Base-by-base conservation (phyloP, 1,284 basidiomycete genomes). In the Austroboletus olivaceoglutinosus region DNA sequence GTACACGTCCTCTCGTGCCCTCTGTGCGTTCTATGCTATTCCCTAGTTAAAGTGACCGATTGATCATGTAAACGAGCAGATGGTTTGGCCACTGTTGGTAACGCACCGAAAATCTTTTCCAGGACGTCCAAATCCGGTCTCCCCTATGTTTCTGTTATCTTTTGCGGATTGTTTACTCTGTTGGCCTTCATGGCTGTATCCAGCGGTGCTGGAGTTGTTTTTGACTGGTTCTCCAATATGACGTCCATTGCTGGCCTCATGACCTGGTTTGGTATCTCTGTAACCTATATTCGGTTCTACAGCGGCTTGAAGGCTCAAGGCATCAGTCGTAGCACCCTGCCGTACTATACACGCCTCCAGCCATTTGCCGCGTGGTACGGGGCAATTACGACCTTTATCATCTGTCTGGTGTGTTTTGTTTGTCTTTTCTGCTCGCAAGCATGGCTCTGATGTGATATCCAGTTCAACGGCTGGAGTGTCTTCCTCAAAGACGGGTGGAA, bases 211-310 rank as follows among this genome's bases (percentile, higher is more conserved):
- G 84, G 86, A 39, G 75, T 68, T 39, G 88, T 92, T 37, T 91
- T 96, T 67, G 69, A 70, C 25, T 93, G 89, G 83, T 85, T 93
- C 58, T 67, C 83, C 41, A 89, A 86, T 72, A 85, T 92, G 85
- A 87, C 81, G 21, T 61, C 80, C 31, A 63, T 82, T 31, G 76
- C 81, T 23, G 81, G 81, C n/a, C 70, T 83, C 49, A 76, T 91
- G 72, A 89, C 88, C 12, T 96, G 93, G 93, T 85, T 89, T 62
- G 89, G 85, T 54, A 95, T 95, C 62, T 76, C 76, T 34, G 58
- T 92, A 47, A 89, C 86, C 8, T 93, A 93, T 68, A 68, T 91
- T 50, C 83, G 89, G 34, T 95, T 95, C 76, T 76, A 90, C 64
- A 65, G 73, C 7, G 93, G 91, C 37, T 65, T 89, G 65, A 84